Conservation (phyloP, 768 basidiomycete species). For the Tricholoma terreum region DNA sequence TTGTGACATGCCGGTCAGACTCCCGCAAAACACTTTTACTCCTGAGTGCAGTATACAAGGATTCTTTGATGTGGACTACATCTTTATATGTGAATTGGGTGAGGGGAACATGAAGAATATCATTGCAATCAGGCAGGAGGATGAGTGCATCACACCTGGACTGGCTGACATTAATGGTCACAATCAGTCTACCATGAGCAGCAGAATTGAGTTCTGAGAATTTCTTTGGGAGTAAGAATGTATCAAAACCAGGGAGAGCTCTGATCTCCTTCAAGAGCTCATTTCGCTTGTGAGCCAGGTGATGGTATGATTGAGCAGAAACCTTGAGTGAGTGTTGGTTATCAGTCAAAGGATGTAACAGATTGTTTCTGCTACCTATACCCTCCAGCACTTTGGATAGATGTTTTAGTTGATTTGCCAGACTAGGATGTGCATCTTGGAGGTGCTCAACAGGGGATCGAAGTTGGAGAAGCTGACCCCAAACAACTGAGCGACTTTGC, state of each 20-base stretch:
- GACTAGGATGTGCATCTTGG: conserved; percentile 17
- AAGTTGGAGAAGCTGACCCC: too few species aligned
- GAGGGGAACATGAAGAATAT: too few species aligned
- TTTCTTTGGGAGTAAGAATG: not conserved
- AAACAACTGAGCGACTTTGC: too few species aligned
- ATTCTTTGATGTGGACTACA: too few species aligned
- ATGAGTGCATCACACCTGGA: too few species aligned
- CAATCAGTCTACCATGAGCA: conserved; percentile 13
- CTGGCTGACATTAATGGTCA: conserved; percentile 22
- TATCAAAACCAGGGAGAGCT: not conserved
- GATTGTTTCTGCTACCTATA: not conserved
- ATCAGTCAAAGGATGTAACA: too few species aligned
- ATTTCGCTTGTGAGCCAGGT: not conserved
- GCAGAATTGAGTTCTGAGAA: not conserved
- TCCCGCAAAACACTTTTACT: not conserved
- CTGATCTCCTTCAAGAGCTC: not conserved
- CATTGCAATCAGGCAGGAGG: conserved; percentile 8
- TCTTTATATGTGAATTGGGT: too few species aligned
- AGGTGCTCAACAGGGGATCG: too few species aligned
- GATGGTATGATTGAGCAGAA: not conserved
- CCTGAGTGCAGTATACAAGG: too few species aligned
- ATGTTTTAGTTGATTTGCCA: not conserved
- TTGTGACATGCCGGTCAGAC: not conserved
- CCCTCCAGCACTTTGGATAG: not conserved
- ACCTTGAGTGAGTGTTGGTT: not conserved